Conservation (phyloP, 495 filamentous ascomycete genomes). For the Chaetomium tenue region DNA sequence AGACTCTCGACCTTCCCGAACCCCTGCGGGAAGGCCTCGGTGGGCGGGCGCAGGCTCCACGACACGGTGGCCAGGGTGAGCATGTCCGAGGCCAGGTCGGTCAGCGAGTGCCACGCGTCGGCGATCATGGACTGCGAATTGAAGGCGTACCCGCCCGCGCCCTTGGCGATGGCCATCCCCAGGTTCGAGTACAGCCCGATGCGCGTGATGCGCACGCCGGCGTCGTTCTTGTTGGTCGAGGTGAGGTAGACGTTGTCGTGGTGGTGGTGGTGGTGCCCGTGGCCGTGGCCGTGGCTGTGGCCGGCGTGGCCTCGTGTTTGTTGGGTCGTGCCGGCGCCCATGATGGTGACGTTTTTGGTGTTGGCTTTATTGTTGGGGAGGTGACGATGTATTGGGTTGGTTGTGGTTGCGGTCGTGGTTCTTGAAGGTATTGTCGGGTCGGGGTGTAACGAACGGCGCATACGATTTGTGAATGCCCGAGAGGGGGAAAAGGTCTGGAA, state of each 20-base stretch:
- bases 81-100: constrained; percentile 91
- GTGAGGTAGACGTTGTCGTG: constrained; percentile 88
- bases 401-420: neutral
- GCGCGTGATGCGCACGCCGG: constrained; percentile 90
- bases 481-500: constrained; percentile 36
- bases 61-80: constrained; percentile 90
- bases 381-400: constrained; percentile 29
- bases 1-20: constrained; percentile 98
- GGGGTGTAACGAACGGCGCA: constrained; percentile 24
- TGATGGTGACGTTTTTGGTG: constrained; percentile 22
- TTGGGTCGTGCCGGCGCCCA: constrained; percentile 22
- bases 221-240: constrained; percentile 84
- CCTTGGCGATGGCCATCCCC: constrained; percentile 89
- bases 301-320: constrained; percentile 48
- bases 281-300: constrained; percentile 37
- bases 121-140: constrained; percentile 92
- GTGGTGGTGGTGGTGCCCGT: constrained; percentile 59
- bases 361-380: constrained; percentile 27
- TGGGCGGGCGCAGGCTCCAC: constrained; percentile 82
- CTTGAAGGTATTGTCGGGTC: constrained; percentile 11
- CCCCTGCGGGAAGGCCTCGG: constrained; percentile 76
- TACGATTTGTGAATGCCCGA: constrained; percentile 29
- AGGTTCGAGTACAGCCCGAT: constrained; percentile 90
- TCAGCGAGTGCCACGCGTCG: constrained; percentile 91
- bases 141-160: constrained; percentile 86